Base-by-base conservation (phyloP, 176 grass and related monocot genomes). In the Elymus sibiricus region DNA sequence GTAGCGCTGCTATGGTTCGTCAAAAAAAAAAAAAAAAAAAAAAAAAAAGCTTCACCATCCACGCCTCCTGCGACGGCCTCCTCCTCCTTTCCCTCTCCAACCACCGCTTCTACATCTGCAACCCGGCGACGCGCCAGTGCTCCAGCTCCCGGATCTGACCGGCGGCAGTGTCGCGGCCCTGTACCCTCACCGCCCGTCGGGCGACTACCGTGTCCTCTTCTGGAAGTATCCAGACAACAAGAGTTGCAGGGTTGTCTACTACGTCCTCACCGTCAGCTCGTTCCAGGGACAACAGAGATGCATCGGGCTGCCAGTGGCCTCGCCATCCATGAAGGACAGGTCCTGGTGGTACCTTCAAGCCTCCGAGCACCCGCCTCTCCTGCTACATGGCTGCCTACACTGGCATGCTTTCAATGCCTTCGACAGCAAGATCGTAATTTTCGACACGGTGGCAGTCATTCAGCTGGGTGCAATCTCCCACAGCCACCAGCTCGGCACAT, bases 91-190 rank as follows among this genome's bases (percentile, higher is more conserved):
- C 80, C 21, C 31, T 59, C 64, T 5, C 5, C 64, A 38, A 11
- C 8, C 4, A 15, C 46, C 46, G 21, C 44, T 26, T 35, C 65
- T 39, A 71, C 65, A 26, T 82, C 64, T 82, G 65, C 65, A 82
- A 82, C 31, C 80, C 47, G 1, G 17, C 80, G 46, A 82, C 80
- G 62, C 47, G 46, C 22, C 66, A 82, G 14, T 71, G 80, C 16
- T 17, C 5, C 2, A 22, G 1, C 80, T 71, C 4, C 69, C 82
- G 2, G 58, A 11, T 5, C 56, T 84, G 55, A 11, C 7, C 7
- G 3, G 17, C 82, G 5, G 16, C 55, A 31, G 4, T 61, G 70
- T 46, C 2, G 11, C 17, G 1, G 81, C 35, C 16, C 53, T 83
- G 10, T 84, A 84, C 82, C 37, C 5, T 39, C 38, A 84, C 25